Evolutionary conservation across 805 yeast species (phyloP).

Genomic region (Candida ponderosae): DNA sequence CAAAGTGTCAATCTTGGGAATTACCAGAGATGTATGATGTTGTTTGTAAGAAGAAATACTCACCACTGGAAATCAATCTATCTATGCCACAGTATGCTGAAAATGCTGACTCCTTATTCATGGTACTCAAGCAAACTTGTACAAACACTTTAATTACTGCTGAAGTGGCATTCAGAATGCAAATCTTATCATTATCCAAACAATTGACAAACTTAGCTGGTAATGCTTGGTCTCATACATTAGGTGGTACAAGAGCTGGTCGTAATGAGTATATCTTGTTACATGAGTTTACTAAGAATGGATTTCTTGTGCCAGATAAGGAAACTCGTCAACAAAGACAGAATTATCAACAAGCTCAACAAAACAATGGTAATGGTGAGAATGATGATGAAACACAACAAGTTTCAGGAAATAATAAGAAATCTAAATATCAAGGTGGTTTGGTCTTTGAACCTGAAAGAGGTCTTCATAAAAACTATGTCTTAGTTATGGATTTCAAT

Average conservation of each 20-base stretch:
- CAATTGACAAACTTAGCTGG: conserved; percentile 93
- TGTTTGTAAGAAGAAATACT: conserved; percentile 57
- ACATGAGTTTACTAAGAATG: conserved; percentile 80
- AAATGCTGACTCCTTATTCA: conserved; percentile 58
- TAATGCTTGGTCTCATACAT: conserved; percentile 93
- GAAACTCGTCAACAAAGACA: conserved; percentile 34
- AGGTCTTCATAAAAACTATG: conserved; percentile 83
- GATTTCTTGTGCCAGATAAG: conserved; percentile 85
- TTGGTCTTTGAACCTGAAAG: conserved; percentile 94
- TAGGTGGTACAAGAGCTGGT: conserved; percentile 93
- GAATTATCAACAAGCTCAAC: conserved; percentile 23
- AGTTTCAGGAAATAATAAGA: conserved; percentile 45
- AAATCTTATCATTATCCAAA: conserved; percentile 80
- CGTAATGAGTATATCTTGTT: conserved; percentile 88
- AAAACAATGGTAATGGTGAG: conserved; percentile 8
- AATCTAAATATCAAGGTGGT: conserved; percentile 85
- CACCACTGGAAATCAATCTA: conserved; percentile 65
- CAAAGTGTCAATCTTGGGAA: conserved; percentile 93
- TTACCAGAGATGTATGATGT: conserved; percentile 83
- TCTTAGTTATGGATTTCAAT: conserved; percentile 96
- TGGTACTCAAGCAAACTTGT: conserved; percentile 65
- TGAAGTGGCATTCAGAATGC: conserved; percentile 73
- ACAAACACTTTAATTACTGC: conserved; percentile 63
- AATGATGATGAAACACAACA: conserved; percentile 31
- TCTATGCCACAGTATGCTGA: conserved; percentile 57